Base-by-base conservation (phyloP, 176 grass and related monocot species). In the Aegilops tauschii region DNA sequence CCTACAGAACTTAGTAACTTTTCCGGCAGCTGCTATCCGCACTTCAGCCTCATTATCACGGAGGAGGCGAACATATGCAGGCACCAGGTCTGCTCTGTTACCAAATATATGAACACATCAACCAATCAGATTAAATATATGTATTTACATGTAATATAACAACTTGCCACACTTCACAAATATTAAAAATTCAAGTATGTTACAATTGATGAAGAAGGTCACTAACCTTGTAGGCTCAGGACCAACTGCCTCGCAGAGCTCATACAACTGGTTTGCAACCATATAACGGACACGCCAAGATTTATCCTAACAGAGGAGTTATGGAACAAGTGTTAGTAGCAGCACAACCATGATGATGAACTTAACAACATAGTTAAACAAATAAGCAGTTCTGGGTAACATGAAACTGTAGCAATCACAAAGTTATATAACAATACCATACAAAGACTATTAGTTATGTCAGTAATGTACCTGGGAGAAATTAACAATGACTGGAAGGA, bases 41-140 rank as follows among this genome's bases (percentile, higher is more conserved):
- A 98, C 96, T 84, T 98, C 96, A 87, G 96, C 90, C 79, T 98
- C 96, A 78, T 98, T 98, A 81, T 98, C 96, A 88, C 92, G 90
- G 70, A 98, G 93, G 77, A 98, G 93, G 21, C 93, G 90, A 75
- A 96, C 96, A 90, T 98, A 98, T 54, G 96, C 93, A 25, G 90
- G 94, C 30, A 98, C 90, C 69, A 98, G 76, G 75, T 98, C 92
- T 83, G 23, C 86, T 65, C 93, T 98, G 78, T 84, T 80, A 76
- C 50, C 61, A 63, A 89, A 70, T 39, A 82, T 76, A 67, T 36
- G 7, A 61, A 63, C 58, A 86, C 35, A 87, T 67, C 64, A 61
- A 66, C 18, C 16, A 30, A 67, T 61, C 61, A 56, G 23, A 35
- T 82, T 30, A 69, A 84, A 68, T 77, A 42, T 17, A 78, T 76